A percentile compares a stretch with the other conserved stretches of the same genome.
phyloP scores from a whole-genome alignment of 768 basidiomycete species.

The Phaeotremella fagi region DNA sequence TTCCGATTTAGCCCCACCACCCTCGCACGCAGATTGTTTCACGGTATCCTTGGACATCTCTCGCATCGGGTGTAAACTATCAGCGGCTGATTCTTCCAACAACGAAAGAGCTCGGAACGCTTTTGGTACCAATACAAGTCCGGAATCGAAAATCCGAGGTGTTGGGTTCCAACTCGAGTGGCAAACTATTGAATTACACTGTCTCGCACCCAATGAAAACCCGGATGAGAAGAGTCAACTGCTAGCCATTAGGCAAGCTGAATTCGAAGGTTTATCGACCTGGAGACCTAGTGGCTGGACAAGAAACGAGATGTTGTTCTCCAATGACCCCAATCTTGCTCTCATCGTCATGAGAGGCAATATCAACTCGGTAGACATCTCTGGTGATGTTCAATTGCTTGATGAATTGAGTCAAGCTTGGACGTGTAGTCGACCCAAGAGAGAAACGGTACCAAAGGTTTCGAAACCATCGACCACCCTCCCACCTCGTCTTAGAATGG shows the following conservation, averaged over 20 bases:
- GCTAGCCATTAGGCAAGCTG: constrained; percentile 21
- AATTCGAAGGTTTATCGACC: constrained; percentile 27
- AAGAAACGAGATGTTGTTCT: constrained; percentile 38
- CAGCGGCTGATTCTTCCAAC: constrained; percentile 37
- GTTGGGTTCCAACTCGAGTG: constrained; percentile 21
- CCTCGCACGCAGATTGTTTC: constrained; percentile 10
- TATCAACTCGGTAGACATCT: constrained; percentile 28
- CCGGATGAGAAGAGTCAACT: constrained; percentile 22
- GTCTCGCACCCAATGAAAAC: constrained; percentile 24
- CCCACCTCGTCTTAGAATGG: constrained; percentile 35
- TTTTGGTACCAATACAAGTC: constrained; percentile 31
- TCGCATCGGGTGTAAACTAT: constrained; percentile 9
- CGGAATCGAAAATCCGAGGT: constrained; percentile 28
- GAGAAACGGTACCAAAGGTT: constrained; percentile 1
- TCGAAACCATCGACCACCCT: constrained; percentile 5
- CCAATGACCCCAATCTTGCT: constrained; percentile 35
- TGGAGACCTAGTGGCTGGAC: constrained; percentile 40
- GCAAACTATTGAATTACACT: constrained; percentile 21
- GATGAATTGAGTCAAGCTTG: constrained; percentile 25
- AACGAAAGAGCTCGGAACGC: constrained; percentile 35
- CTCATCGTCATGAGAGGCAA: constrained; percentile 19
- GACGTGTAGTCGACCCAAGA: constrained; percentile 3
- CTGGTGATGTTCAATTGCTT: constrained; percentile 32
- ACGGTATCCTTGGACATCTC: constrained; percentile 22
- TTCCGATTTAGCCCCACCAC: background rate